phyloP scores from a whole-genome alignment of 495 filamentous ascomycete species.

The Neurospora sp. region DNA sequence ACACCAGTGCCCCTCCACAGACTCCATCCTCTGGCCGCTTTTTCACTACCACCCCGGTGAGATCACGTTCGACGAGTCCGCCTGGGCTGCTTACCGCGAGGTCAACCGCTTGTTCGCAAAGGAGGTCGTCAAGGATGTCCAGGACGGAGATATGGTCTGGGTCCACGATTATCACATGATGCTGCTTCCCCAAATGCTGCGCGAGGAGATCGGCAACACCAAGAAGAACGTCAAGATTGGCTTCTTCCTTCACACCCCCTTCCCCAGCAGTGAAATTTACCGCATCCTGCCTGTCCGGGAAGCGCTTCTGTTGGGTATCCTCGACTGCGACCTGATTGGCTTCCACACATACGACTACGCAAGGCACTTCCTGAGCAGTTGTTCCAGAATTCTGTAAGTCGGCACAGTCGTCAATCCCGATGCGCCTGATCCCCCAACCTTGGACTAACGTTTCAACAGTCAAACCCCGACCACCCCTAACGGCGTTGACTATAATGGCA shows the following conservation, averaged over 20 bases:
- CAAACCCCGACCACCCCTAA: constrained; percentile 72
- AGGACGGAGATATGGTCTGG: constrained; percentile 81
- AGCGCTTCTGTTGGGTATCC: constrained; percentile 64
- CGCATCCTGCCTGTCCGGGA: constrained; percentile 80
- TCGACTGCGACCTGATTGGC: constrained; percentile 79
- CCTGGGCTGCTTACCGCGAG: constrained; percentile 78
- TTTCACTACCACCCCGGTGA: constrained; percentile 95
- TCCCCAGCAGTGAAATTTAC: constrained; percentile 88
- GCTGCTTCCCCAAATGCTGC: constrained; percentile 77
- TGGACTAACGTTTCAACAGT: constrained; percentile 29
- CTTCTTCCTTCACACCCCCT: constrained; percentile 92
- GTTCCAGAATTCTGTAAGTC: constrained; percentile 66
- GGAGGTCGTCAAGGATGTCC: constrained; percentile 57
- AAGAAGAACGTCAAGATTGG: constrained; percentile 82
- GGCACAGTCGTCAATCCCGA: background rate
- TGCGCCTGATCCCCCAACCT: background rate
- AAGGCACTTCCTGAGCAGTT: constrained; percentile 79
- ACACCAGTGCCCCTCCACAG: constrained; percentile 31
- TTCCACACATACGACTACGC: constrained; percentile 96
- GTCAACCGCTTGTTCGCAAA: constrained; percentile 84
- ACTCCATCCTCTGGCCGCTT: constrained; percentile 90
- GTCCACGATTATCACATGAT: constrained; percentile 96
- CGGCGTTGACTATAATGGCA: constrained; percentile 66
- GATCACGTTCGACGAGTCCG: constrained; percentile 77
- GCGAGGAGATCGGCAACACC: constrained; percentile 55